A percentile compares a stretch with the other conserved stretches of the same genome.
phyloP scores from a whole-genome alignment of 148 eudicot species.

The Cornus controversa region DNA sequence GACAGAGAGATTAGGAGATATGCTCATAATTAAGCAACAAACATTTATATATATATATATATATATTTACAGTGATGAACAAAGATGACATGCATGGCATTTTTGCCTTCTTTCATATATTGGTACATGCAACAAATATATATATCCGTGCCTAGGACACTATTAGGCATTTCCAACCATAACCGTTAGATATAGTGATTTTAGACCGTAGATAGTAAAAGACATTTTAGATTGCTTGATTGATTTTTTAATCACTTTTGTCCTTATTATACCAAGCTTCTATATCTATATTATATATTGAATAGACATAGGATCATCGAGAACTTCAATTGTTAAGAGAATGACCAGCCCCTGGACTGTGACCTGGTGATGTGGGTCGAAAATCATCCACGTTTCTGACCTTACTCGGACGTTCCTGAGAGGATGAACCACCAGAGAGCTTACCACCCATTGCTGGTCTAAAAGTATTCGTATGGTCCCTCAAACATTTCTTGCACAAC shows the following conservation, averaged over 20 bases:
- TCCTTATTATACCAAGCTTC: too few species aligned
- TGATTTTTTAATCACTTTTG: too few species aligned
- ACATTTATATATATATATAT: not conserved
- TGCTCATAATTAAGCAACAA: not conserved
- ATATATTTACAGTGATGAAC: not conserved
- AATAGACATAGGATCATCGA: not conserved
- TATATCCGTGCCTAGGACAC: not conserved
- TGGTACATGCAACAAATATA: not conserved
- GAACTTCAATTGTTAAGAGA: conserved; percentile 5
- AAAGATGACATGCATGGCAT: not conserved
- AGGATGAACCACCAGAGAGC: not conserved
- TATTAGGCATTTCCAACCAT: too few species aligned
- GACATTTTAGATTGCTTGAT: too few species aligned
- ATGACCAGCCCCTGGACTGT: conserved; percentile 20
- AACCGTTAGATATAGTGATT: too few species aligned
- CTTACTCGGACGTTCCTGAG: not conserved
- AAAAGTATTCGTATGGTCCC: not conserved
- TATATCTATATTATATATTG: too few species aligned
- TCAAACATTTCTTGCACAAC: conserved; percentile 12
- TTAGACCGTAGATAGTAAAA: too few species aligned
- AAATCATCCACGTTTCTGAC: conserved; percentile 11
- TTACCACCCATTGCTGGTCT: conserved; percentile 1
- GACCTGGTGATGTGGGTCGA: conserved; percentile 31
- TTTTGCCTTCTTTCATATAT: not conserved
- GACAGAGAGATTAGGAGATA: not conserved